Conservation (phyloP, 2,329 filamentous ascomycete species). For the Ophiostoma tasmaniense region DNA sequence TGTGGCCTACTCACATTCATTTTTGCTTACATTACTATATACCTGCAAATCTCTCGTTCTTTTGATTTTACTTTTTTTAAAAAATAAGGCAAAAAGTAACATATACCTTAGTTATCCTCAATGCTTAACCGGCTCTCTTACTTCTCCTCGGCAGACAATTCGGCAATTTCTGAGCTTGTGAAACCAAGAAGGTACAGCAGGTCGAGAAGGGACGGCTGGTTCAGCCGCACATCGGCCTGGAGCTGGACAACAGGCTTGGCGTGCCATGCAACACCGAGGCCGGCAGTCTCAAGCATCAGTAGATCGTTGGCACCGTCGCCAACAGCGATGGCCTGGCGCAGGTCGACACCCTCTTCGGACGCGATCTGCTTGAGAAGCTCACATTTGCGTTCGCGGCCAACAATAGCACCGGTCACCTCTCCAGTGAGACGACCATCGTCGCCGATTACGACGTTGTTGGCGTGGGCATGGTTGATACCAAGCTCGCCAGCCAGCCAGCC, state of each 20-base stretch:
- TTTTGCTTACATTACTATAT: not conserved
- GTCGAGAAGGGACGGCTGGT: conserved; percentile 61
- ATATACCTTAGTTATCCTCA: too few relatives aligned
- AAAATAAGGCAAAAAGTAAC: not conserved
- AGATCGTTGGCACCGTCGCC: conserved; percentile 80
- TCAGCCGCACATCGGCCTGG: conserved; percentile 64
- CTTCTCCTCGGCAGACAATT: conserved; percentile 14
- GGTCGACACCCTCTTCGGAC: conserved; percentile 52
- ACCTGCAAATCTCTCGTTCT: not conserved
- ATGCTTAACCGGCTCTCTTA: not conserved
- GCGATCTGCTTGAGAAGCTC: conserved; percentile 65
- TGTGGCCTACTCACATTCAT: not conserved
- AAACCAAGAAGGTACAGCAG: conserved; percentile 68
- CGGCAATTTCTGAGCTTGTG: conserved; percentile 51
- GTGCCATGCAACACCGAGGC: conserved; percentile 73
- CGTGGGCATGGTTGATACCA: conserved; percentile 79
- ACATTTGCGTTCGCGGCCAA: conserved; percentile 67
- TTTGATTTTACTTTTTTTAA: not conserved
- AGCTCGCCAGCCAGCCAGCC: conserved; percentile 74
- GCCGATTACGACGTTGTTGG: conserved; percentile 70
- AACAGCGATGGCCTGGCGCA: conserved; percentile 62
- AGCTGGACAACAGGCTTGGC: conserved; percentile 76
- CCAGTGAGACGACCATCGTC: conserved; percentile 56
- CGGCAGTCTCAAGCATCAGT: conserved; percentile 67
- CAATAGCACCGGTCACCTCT: conserved; percentile 62